A percentile compares a stretch with the other conserved stretches of the same genome.
Conservation (phyloP, 176 grass and related monocot species). For the Ampelocalamus luodianensis region DNA sequence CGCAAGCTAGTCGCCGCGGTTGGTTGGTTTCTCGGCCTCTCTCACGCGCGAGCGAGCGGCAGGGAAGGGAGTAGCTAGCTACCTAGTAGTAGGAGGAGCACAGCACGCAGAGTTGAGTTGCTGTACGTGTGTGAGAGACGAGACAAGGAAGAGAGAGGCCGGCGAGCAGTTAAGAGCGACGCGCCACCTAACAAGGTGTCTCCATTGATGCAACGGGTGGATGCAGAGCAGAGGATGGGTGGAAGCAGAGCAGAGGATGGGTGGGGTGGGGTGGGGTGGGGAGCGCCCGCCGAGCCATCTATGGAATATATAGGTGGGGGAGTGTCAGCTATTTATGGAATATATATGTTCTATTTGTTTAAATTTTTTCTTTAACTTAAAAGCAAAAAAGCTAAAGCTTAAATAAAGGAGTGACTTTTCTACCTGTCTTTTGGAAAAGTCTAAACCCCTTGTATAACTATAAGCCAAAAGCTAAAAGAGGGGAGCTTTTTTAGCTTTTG, state of each 20-base stretch:
- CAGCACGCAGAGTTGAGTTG: background rate
- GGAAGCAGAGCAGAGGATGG: background rate
- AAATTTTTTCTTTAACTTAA: too few relatives aligned
- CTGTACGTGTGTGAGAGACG: background rate
- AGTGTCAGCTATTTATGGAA: too few relatives aligned
- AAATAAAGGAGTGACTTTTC: too few relatives aligned
- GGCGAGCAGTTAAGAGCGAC: slow-evolving; percentile 39
- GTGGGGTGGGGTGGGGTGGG: too few relatives aligned
- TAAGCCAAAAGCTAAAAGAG: too few relatives aligned
- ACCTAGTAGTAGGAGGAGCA: background rate
- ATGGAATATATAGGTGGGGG: too few relatives aligned
- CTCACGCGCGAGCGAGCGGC: background rate
- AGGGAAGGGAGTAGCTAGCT: background rate
- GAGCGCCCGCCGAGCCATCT: too few relatives aligned
- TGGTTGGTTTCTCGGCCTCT: background rate
- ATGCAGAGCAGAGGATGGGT: background rate
- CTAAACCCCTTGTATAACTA: too few relatives aligned
- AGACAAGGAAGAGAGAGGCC: background rate
- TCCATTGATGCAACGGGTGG: slow-evolving; percentile 16
- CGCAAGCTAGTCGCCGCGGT: slow-evolving; percentile 4
- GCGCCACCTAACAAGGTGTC: slow-evolving; percentile 41
- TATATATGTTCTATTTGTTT: too few relatives aligned
- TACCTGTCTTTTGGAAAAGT: too few relatives aligned
- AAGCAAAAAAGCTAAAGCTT: too few relatives aligned
- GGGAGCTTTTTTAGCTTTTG: too few relatives aligned